A percentile compares a stretch with the other conserved stretches of the same genome.
phyloP scores from a whole-genome alignment of 768 basidiomycete species.

The Phaeotremella fagi region DNA sequence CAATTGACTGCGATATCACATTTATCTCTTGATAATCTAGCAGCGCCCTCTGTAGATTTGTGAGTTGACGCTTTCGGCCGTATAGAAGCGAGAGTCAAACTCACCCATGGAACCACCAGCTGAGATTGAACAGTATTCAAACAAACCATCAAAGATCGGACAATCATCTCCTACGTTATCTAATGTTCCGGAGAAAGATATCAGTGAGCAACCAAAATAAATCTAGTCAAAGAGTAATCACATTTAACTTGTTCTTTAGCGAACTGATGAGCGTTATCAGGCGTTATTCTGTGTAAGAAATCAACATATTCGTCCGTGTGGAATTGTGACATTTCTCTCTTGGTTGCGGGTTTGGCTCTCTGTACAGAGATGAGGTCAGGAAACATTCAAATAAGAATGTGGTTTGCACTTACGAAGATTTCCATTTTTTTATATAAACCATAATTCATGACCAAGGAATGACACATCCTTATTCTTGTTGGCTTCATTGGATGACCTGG shows the following conservation, averaged over 20 bases:
- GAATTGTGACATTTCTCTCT: slow-evolving; percentile 98
- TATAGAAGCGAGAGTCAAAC: slow-evolving; percentile 30
- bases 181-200: slow-evolving; percentile 42
- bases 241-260: slow-evolving; percentile 96
- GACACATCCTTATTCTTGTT: slow-evolving; percentile 97
- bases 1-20: slow-evolving; percentile 99
- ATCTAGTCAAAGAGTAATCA: slow-evolving; percentile 48
- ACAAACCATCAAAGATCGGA: slow-evolving; percentile 95
- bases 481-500: slow-evolving; percentile 96
- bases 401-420: slow-evolving; percentile 73
- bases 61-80: background rate
- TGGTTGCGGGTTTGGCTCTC: slow-evolving; percentile 98
- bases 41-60: slow-evolving; percentile 75
- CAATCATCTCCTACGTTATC: slow-evolving; percentile 99
- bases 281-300: slow-evolving; percentile 87
- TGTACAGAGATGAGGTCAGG: too few species aligned
- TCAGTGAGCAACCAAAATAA: background rate
- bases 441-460: slow-evolving; percentile 99
- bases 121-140: slow-evolving; percentile 98
- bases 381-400: background rate
- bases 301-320: slow-evolving; percentile 99
- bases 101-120: slow-evolving; percentile 99
- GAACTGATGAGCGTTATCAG: slow-evolving; percentile 89
- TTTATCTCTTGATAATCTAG: slow-evolving; percentile 87
- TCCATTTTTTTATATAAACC: slow-evolving; percentile 99